Evolutionary conservation across 805 yeast genomes (phyloP).

Genomic region (Schwanniomyces yamadae): DNA sequence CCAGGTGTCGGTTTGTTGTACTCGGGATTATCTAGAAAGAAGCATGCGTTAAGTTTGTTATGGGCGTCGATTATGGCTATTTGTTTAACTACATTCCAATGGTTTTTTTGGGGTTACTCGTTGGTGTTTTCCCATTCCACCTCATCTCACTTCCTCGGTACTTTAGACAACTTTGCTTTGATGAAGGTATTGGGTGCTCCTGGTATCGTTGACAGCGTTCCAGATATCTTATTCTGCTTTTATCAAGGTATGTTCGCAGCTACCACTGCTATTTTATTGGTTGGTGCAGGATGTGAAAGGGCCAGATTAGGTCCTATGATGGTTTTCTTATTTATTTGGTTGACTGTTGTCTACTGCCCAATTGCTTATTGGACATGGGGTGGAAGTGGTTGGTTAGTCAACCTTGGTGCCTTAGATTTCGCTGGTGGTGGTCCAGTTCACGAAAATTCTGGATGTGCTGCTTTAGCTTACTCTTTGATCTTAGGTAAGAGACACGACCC

Average conservation of each 20-base stretch:
- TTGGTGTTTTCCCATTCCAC: slow-evolving; percentile 74
- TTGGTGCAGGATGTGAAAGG: slow-evolving; percentile 98
- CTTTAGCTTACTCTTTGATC: slow-evolving; percentile 86
- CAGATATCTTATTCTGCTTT: slow-evolving; percentile 85
- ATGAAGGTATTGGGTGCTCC: slow-evolving; percentile 83
- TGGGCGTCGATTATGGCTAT: slow-evolving; percentile 95
- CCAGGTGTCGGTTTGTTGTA: slow-evolving; percentile 94
- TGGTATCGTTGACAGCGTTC: slow-evolving; percentile 63
- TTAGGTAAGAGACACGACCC: slow-evolving; percentile 93
- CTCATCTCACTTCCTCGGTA: slow-evolving; percentile 70
- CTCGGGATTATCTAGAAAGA: slow-evolving; percentile 91
- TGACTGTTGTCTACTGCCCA: slow-evolving; percentile 94
- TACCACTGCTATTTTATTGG: slow-evolving; percentile 88
- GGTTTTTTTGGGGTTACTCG: slow-evolving; percentile 99
- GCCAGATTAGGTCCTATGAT: slow-evolving; percentile 96
- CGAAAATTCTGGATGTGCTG: slow-evolving; percentile 91
- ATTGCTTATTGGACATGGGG: slow-evolving; percentile 99
- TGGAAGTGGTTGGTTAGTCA: slow-evolving; percentile 82
- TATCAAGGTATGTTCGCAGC: slow-evolving; percentile 98
- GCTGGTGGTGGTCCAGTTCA: slow-evolving; percentile 99
- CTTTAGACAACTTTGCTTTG: slow-evolving; percentile 76
- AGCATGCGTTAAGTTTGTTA: slow-evolving; percentile 88
- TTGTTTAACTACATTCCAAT: slow-evolving; percentile 82
- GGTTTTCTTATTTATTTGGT: slow-evolving; percentile 91
- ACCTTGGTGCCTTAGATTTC: slow-evolving; percentile 85